Base-by-base conservation (phyloP, 495 filamentous ascomycete species). In the Astrocystis sublimbata region DNA sequence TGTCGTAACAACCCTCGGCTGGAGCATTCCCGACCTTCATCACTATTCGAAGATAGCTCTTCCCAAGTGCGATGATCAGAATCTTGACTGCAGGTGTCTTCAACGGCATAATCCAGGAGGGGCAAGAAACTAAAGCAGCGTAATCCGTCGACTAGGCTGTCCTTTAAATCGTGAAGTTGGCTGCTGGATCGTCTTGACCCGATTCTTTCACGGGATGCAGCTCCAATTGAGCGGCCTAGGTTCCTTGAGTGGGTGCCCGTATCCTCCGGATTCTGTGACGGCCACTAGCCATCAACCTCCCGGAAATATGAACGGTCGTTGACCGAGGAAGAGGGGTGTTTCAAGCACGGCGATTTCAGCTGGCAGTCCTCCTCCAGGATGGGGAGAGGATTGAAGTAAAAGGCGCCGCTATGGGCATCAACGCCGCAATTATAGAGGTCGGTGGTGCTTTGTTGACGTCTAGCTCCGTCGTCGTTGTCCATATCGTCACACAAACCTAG, bases 401-500 rank as follows among this genome's bases (percentile, higher is more conserved):
- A 40, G 23, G 10, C 23, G 31, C 61, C 61, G 3, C 45, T 42
- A 36, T 63, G 61, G 17, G 61, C 61, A 33, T 63, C 61, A 10
- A 63, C 23, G 17, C 61, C 53, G 19, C 30, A 21, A 36, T 43
- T 41, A 24, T 58, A 58, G 17, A 58, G 61, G 19, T 55, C 42
- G 23, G 35, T n/a, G 2, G 33, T n/a, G 0, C 13, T 38, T 55
- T 54, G 19, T 21, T 13, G 28, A 13, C 13, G 9, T 9, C 46
- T 13, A 26, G 36, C 9, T 12, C 15, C 15, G 30, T n/a, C 36
- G 4, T 28, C 8, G 13, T 31, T 58, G 10, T 63, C 53, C 3
- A 43, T 41, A 13, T 52, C 53, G 38, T 58, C 51, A 23, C 62
- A 58, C 10, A 71, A 46, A 19, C 66, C 69, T 19, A 69, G 28